phyloP scores from a whole-genome alignment of 352 stramenopile genomes.

The Pythium aquatile region DNA sequence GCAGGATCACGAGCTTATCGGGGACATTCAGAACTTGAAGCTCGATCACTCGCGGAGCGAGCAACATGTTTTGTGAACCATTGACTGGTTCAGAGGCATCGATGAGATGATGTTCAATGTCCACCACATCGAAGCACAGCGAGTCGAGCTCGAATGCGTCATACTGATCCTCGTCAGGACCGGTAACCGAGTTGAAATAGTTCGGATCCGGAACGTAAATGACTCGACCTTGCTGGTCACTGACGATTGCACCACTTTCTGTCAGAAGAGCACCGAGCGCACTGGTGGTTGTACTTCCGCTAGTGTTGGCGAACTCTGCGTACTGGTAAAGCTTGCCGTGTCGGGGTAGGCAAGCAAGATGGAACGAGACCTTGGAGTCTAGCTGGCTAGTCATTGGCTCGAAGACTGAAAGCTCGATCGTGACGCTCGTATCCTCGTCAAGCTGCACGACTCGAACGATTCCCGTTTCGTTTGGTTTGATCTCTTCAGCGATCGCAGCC shows the following conservation, averaged over 20 bases:
- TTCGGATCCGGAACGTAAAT: constrained; percentile 21
- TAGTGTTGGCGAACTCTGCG: background rate
- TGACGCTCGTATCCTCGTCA: constrained; percentile 49
- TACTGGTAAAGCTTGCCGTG: constrained; percentile 61
- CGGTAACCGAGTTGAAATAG: constrained; percentile 20
- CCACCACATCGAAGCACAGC: constrained; percentile 8
- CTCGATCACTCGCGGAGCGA: constrained; percentile 22
- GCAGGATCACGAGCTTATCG: constrained; percentile 45
- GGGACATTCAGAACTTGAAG: constrained; percentile 52
- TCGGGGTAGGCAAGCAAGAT: constrained; percentile 36
- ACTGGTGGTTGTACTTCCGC: background rate
- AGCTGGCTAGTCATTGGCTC: constrained; percentile 45
- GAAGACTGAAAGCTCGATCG: constrained; percentile 35
- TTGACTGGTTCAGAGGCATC: background rate
- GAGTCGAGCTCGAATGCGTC: constrained; percentile 6
- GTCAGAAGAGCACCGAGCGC: constrained; percentile 2
- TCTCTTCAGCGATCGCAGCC: background rate
- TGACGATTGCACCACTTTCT: background rate
- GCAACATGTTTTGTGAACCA: background rate
- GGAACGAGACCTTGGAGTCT: constrained; percentile 29
- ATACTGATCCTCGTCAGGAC: background rate
- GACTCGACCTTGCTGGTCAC: constrained; percentile 15
- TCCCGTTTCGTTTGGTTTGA: background rate
- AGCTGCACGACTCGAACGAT: constrained; percentile 32
- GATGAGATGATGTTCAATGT: background rate